phyloP scores from a whole-genome alignment of 2,329 filamentous ascomycete genomes.

The Rasamsonia emersonii region DNA sequence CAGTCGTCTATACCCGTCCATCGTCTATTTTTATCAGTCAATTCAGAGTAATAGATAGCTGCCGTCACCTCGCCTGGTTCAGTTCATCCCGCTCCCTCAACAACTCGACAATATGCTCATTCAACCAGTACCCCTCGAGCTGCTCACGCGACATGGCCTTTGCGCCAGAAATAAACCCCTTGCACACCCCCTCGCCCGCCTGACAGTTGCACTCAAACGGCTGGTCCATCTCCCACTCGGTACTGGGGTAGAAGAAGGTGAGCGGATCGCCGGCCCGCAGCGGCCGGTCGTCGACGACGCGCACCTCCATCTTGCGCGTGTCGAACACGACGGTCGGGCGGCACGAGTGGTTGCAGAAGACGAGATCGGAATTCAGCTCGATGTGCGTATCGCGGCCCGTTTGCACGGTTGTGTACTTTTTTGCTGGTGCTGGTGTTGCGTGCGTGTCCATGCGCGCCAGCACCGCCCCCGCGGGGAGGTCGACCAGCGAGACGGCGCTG shows the following conservation, averaged over 20 bases:
- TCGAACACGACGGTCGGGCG: slow-evolving; percentile 46
- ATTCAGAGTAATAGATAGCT: no score
- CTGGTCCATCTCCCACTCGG: slow-evolving; percentile 43
- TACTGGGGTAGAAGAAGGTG: slow-evolving; percentile 43
- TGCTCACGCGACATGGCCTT: slow-evolving; percentile 24
- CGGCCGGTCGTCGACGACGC: slow-evolving; percentile 29
- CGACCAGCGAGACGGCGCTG: slow-evolving; percentile 40
- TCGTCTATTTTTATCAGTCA: no score
- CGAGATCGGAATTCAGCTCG: slow-evolving; percentile 48
- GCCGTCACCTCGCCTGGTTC: no score
- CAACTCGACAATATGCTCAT: slow-evolving; percentile 31
- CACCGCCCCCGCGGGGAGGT: slow-evolving; percentile 42
- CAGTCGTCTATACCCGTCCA: no score
- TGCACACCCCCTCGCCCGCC: slow-evolving; percentile 25
- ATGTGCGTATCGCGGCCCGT: slow-evolving; percentile 42
- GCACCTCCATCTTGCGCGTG: slow-evolving; percentile 35
- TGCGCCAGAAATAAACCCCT: slow-evolving; percentile 33
- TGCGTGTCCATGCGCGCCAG: slow-evolving; percentile 41
- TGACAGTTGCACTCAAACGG: slow-evolving; percentile 38
- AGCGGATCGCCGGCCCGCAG: slow-evolving; percentile 34
- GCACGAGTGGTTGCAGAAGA: slow-evolving; percentile 52
- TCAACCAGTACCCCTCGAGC: slow-evolving; percentile 34
- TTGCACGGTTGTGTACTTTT: slow-evolving; percentile 49
- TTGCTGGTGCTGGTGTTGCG: no score
- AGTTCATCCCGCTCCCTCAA: slow-evolving; percentile 15